Evolutionary conservation across 1,284 basidiomycete genomes (phyloP).

Genomic region (Apiotrichum siamense): DNA sequence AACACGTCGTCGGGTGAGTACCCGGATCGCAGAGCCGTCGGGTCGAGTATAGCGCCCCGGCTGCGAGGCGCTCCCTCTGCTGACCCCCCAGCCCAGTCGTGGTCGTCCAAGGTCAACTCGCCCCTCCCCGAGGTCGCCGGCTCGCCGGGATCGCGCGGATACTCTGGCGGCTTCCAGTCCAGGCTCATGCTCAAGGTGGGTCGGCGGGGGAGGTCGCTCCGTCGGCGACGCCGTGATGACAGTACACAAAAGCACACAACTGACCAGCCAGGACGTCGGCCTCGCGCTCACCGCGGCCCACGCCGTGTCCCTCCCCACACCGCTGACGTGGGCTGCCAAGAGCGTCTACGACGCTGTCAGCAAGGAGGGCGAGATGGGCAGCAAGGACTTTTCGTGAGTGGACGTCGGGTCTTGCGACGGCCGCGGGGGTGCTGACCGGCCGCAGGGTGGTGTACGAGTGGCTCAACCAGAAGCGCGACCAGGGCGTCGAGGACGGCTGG

Average conservation of each 20-base stretch:
- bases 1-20: constrained; percentile 37
- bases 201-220: neutral
- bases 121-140: constrained; percentile 31
- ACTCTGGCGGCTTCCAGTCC: constrained; percentile 36
- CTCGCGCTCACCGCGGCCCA: constrained; percentile 38
- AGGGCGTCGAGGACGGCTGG: constrained; percentile 41
- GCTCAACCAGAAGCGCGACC: constrained; percentile 33
- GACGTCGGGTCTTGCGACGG: no score
- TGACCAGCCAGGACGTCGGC: constrained; percentile 30
- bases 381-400: constrained; percentile 39
- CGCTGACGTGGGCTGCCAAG: constrained; percentile 39
- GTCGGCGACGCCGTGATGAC: no score
- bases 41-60: no score
- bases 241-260: no score
- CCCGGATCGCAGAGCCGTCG: neutral
- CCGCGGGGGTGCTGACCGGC: no score
- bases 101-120: constrained; percentile 41
- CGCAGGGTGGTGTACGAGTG: constrained; percentile 44
- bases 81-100: constrained; percentile 31
- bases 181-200: constrained; percentile 44
- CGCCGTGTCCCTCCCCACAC: constrained; percentile 30
- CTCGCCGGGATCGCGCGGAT: constrained; percentile 35
- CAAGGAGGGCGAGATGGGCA: constrained; percentile 29
- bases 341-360: constrained; percentile 39
- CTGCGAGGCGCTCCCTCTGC: no score